A percentile compares a stretch with the other conserved stretches of the same genome.
Conservation (phyloP, 139 green algal genomes). For the Deuterostichococcus epilithicus region DNA sequence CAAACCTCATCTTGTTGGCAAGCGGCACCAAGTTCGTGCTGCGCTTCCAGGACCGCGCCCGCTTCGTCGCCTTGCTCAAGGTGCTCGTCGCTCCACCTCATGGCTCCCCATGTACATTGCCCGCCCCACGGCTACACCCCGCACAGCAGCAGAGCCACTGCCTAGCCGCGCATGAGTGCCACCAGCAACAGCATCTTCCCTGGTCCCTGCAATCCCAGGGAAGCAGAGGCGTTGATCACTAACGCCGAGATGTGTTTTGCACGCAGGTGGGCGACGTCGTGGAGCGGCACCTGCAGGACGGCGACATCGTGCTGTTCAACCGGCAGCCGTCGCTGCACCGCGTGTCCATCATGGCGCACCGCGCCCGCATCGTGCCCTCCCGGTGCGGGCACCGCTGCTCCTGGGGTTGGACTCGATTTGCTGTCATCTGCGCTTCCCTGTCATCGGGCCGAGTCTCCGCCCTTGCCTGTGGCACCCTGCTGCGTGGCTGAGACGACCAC, state of each 20-base stretch:
- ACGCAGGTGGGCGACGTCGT: conserved; percentile 81
- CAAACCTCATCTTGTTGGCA: conserved; percentile 46
- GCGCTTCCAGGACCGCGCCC: conserved; percentile 44
- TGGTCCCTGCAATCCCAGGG: too few species aligned
- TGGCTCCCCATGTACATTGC: too few species aligned
- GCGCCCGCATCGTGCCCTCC: conserved; percentile 80
- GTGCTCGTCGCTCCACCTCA: not conserved
- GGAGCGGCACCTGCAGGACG: conserved; percentile 89
- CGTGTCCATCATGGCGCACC: conserved; percentile 97
- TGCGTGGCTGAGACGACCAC: too few species aligned
- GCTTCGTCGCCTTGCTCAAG: conserved; percentile 66
- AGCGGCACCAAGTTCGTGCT: conserved; percentile 61
- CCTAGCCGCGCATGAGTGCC: too few species aligned
- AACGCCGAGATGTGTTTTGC: too few species aligned
- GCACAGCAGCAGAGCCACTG: too few species aligned
- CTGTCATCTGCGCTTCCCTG: not conserved
- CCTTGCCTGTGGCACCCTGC: too few species aligned
- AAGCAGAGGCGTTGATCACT: too few species aligned
- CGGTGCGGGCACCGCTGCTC: conserved; percentile 22
- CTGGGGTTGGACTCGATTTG: not conserved
- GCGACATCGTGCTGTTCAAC: conserved; percentile 98
- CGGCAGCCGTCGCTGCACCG: conserved; percentile 93
- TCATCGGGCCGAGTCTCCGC: not conserved
- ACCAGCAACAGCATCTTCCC: too few species aligned
- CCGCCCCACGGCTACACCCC: too few species aligned